Conservation (phyloP, 2,329 filamentous ascomycete species). For the Curvularia eragrostidis region DNA sequence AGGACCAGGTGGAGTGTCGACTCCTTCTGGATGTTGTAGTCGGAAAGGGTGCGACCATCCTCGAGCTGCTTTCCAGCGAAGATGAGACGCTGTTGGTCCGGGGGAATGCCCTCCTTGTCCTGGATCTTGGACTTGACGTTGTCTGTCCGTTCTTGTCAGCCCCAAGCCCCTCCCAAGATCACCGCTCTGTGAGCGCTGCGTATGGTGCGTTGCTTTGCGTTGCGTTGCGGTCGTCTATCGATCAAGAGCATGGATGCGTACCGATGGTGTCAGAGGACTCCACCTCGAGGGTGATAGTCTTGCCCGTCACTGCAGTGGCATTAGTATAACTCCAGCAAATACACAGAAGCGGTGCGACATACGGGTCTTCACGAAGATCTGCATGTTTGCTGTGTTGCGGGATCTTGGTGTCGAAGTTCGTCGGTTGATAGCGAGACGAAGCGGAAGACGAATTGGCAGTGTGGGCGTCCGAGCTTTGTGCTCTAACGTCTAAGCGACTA, state of each 20-base stretch:
- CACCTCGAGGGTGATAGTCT: conserved; percentile 98
- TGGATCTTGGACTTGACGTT: conserved; percentile 99
- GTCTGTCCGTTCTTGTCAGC: conserved; percentile 60
- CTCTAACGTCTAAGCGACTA: conserved; percentile 17
- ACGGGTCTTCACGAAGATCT: conserved; percentile 97
- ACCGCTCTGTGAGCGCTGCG: conserved; percentile 14
- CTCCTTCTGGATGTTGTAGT: conserved; percentile 99
- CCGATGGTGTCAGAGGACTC: conserved; percentile 83
- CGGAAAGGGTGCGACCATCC: conserved; percentile 93
- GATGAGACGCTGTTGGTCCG: conserved; percentile 98
- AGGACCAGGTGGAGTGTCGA: conserved; percentile 98
- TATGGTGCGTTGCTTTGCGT: conserved; percentile 19
- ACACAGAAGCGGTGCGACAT: conserved; percentile 17
- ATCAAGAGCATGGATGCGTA: conserved; percentile 33
- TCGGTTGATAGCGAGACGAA: conserved; percentile 25
- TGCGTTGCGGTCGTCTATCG: conserved; percentile 20
- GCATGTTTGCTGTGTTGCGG: conserved; percentile 42
- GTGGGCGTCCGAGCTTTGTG: conserved; percentile 27
- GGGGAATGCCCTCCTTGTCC: conserved; percentile 98
- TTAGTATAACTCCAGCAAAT: conserved; percentile 19
- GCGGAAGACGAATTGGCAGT: conserved; percentile 27
- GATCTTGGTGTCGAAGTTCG: conserved; percentile 38
- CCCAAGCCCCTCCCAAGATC: conserved; percentile 3
- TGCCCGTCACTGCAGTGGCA: conserved; percentile 71
- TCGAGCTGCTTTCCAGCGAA: conserved; percentile 99